phyloP scores from a whole-genome alignment of 345 rosid species.

The Crucihimalaya himalaica region DNA sequence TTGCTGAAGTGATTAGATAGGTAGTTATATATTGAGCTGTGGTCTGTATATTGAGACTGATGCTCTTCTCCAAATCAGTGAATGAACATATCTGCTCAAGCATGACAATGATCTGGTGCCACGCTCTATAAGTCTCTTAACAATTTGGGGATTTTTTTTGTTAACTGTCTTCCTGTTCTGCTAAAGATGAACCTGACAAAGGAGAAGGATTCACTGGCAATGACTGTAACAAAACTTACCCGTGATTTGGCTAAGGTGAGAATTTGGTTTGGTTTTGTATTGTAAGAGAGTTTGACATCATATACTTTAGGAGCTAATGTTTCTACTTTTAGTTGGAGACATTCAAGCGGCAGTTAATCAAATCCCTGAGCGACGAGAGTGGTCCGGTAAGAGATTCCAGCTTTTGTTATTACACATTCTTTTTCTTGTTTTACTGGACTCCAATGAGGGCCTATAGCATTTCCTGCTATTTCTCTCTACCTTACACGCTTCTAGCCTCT shows the following conservation, averaged over 20 bases:
- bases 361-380: slow-evolving; percentile 75
- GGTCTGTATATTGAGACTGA: neutral
- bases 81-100: neutral
- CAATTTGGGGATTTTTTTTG: no score
- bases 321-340: slow-evolving; percentile 63
- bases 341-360: slow-evolving; percentile 93
- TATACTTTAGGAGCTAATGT: neutral
- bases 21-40: neutral
- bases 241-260: slow-evolving; percentile 89
- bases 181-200: slow-evolving; percentile 62
- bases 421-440: neutral
- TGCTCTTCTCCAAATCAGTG: neutral
- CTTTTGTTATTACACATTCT: neutral
- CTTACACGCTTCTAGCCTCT: slow-evolving; percentile 8
- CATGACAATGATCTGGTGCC: neutral
- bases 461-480: neutral
- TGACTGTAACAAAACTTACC: slow-evolving; percentile 69
- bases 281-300: neutral
- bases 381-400: slow-evolving; percentile 55
- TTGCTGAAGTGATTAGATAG: neutral
- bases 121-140: no score
- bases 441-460: neutral
- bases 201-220: slow-evolving; percentile 73
- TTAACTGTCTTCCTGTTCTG: neutral
- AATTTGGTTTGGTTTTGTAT: neutral